Conservation (phyloP, 306 rosid species). For the Lathyrus aphaca region DNA sequence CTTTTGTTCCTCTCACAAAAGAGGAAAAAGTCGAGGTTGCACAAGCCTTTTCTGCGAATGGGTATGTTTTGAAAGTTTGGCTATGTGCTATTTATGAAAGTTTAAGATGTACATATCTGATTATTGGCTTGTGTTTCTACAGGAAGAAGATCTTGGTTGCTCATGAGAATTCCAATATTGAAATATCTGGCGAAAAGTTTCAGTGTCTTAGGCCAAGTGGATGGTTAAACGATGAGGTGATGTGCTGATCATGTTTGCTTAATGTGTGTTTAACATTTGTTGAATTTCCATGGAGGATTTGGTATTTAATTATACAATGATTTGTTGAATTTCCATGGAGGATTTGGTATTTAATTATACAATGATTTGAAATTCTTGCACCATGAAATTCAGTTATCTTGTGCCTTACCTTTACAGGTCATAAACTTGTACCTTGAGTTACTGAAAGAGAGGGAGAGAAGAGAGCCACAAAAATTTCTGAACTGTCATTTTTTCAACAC, state of each 20-base stretch:
- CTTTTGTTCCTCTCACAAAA: slow-evolving; percentile 64
- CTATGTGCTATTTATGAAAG: slow-evolving; percentile 13
- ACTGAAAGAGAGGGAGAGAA: slow-evolving; percentile 92
- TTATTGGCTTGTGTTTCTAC: slow-evolving; percentile 36
- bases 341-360: slow-evolving; percentile 11
- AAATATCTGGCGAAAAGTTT: slow-evolving; percentile 63
- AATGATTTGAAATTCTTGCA: slow-evolving; percentile 18
- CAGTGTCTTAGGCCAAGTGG: slow-evolving; percentile 71
- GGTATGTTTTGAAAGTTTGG: slow-evolving; percentile 54
- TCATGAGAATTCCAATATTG: slow-evolving; percentile 75
- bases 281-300: slow-evolving; percentile 27
- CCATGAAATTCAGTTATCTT: slow-evolving; percentile 26
- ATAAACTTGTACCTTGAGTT: slow-evolving; percentile 88
- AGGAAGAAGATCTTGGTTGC: slow-evolving; percentile 75
- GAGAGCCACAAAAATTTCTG: slow-evolving; percentile 70
- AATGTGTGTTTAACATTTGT: slow-evolving; percentile 10
- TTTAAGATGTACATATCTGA: slow-evolving; percentile 36
- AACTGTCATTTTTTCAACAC: slow-evolving; percentile 91
- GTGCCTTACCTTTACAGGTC: slow-evolving; percentile 59
- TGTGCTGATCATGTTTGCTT: slow-evolving; percentile 30
- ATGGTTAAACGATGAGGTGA: slow-evolving; percentile 96
- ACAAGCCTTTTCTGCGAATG: slow-evolving; percentile 55
- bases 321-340: slow-evolving; percentile 25
- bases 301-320: slow-evolving; percentile 8
- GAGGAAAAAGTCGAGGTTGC: slow-evolving; percentile 64